Evolutionary conservation across 768 basidiomycete species (phyloP).

Genomic region (Xerocomellus dryophilus): DNA sequence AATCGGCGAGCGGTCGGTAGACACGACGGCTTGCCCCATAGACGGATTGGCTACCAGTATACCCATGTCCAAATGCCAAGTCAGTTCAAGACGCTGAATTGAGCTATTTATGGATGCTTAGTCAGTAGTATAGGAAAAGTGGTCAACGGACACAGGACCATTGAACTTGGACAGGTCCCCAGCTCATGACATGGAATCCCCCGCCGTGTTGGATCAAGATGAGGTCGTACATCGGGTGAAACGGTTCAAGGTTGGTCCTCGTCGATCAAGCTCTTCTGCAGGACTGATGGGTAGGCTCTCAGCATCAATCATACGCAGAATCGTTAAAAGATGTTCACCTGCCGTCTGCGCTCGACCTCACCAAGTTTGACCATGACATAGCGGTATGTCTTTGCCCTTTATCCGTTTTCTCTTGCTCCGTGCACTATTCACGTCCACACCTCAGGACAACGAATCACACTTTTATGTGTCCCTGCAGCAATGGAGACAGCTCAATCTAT

Average conservation of each 20-base stretch:
- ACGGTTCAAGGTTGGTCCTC: slow-evolving; percentile 46
- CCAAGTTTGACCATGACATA: slow-evolving; percentile 59
- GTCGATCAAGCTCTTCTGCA: not conserved
- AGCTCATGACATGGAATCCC: slow-evolving; percentile 11
- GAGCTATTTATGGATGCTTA: slow-evolving; percentile 8
- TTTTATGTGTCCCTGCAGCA: slow-evolving; percentile 72
- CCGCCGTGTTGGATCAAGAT: slow-evolving; percentile 8
- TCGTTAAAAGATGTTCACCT: slow-evolving; percentile 68
- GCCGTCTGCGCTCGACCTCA: slow-evolving; percentile 57
- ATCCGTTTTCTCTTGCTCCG: not conserved
- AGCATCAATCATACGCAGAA: slow-evolving; percentile 76
- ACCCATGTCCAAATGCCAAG: too few species aligned
- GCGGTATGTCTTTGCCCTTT: slow-evolving; percentile 32
- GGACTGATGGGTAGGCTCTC: not conserved
- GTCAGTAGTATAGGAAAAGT: slow-evolving; percentile 3
- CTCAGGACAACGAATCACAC: slow-evolving; percentile 73
- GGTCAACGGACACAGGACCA: not conserved
- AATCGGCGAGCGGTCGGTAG: too few species aligned
- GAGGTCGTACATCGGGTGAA: slow-evolving; percentile 39
- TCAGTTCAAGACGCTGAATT: too few species aligned
- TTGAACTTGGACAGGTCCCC: not conserved
- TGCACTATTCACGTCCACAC: not conserved
- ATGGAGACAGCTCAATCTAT: slow-evolving; percentile 78
- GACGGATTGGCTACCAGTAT: too few species aligned
- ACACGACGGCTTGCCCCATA: too few species aligned